Percentiles rank a stretch among this genome's conserved stretches.
Conservation (phyloP, 805 yeast genomes). For the Wickerhamiella kurtzmanii region DNA sequence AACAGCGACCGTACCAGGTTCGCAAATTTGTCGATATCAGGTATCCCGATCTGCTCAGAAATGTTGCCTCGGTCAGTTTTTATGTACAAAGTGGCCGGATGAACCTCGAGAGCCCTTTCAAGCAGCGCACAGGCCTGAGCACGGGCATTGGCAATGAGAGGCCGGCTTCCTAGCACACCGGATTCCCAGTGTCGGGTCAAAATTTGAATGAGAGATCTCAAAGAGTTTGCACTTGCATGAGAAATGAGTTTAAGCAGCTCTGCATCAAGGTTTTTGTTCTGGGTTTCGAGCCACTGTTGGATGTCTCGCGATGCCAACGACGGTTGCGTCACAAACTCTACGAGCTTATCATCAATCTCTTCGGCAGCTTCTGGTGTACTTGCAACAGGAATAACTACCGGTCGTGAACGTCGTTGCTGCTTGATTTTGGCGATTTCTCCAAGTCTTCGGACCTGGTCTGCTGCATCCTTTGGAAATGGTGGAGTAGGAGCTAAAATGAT, state of each 20-base stretch:
- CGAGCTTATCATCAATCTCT: constrained; percentile 7
- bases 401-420: background rate
- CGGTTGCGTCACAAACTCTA: constrained; percentile 9
- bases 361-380: background rate
- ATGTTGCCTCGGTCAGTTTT: constrained; percentile 10
- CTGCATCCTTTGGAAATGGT: background rate
- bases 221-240: constrained; percentile 15
- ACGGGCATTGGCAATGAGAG: constrained; percentile 17
- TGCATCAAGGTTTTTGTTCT: constrained; percentile 11
- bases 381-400: background rate
- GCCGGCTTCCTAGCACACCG: constrained; percentile 18
- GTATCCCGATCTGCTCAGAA: constrained; percentile 19
- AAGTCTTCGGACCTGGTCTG: background rate
- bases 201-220: constrained; percentile 20
- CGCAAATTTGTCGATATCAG: constrained; percentile 17
- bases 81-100: constrained; percentile 15
- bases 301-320: constrained; percentile 16
- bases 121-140: constrained; percentile 18
- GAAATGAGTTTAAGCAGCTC: constrained; percentile 16
- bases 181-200: constrained; percentile 19
- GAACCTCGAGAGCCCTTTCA: constrained; percentile 17
- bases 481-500: background rate
- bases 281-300: constrained; percentile 15
- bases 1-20: constrained; percentile 16
- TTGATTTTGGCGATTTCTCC: background rate